Percentiles rank a stretch among this genome's conserved stretches.
Conservation (phyloP, 192 early-diverging fungal species). For the Phycomyces nitens region DNA sequence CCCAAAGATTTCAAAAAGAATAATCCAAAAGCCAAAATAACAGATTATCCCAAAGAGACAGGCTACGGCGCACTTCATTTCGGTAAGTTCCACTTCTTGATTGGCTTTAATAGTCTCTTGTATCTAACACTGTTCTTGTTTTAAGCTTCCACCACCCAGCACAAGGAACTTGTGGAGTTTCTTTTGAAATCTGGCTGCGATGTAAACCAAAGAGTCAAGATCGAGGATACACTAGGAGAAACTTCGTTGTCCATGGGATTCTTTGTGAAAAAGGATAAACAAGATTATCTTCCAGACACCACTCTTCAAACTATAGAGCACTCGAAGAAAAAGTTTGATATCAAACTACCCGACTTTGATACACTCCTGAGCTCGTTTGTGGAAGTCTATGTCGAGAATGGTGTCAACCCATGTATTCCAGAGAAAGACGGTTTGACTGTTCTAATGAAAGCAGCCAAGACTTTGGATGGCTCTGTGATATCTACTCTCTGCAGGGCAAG, state of each 20-base stretch:
- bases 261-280: background rate
- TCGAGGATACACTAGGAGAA: background rate
- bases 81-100: too few relatives aligned
- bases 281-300: constrained; percentile 4
- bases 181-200: constrained; percentile 22
- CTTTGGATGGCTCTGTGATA: constrained; percentile 2
- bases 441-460: constrained; percentile 18
- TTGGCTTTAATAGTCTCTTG: too few relatives aligned
- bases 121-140: too few relatives aligned
- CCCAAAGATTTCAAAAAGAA: constrained; percentile 22
- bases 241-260: constrained; percentile 20
- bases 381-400: background rate
- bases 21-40: constrained; percentile 20
- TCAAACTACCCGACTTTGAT: constrained; percentile 16
- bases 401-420: constrained; percentile 17
- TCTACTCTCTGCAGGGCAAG: background rate
- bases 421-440: constrained; percentile 2
- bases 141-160: constrained; percentile 26
- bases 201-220: constrained; percentile 10
- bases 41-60: constrained; percentile 21
- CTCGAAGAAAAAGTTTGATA: constrained; percentile 12
- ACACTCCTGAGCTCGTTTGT: constrained; percentile 2
- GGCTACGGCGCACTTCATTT: constrained; percentile 25
- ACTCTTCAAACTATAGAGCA: background rate
- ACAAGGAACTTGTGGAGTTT: constrained; percentile 19